Evolutionary conservation across 306 rosid genomes (phyloP), one percentile per base, ranked within the genome.

Genomic region (Prunus kanzakura): DNA sequence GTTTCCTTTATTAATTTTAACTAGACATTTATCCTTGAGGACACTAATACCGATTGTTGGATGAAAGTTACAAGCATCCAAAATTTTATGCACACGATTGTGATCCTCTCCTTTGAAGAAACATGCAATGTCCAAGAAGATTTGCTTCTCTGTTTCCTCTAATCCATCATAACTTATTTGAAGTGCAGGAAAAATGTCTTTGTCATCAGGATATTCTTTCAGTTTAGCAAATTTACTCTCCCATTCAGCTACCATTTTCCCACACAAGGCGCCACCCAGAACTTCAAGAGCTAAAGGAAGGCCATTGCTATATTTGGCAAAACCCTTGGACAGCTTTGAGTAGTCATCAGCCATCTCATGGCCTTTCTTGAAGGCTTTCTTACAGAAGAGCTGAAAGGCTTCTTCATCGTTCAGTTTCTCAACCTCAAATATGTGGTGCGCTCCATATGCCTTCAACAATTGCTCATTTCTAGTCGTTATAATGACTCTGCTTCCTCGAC

Each of bases 281-380:
- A 79, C 82, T 49, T 23, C 43, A 51, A 63, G 50, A 38, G 77
- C 78, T 13, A 79, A 54, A 3, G 82, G 82, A 14, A 79, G 78
- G 11, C 82, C 82, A 3, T 25, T 6, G 5, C n/a, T 11, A 69
- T 77, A 77, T 10, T 30, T 22, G 14, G 30, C 64, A 77, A 77
- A 51, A 25, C n/a, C 54, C 19, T 10, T 11, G 1, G 43, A 8
- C 9, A 58, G 63, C 41, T 60, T 63, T 35, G 41, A 5, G 41
- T 6, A 35, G 41, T 35, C 41, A 35, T 35, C 41, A 35, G 41
- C 41, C 41, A 35, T 35, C 8, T 35, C 41, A 35, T 35, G 41
- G 41, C 41, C 41, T 35, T 35, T 6, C 1, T 35, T 35, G 41
- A 35, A 35, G 41, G 41, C 41, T 5, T 35, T 35, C 41, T 35